Percentiles rank a stretch among this genome's conserved stretches.
Evolutionary conservation across 495 filamentous ascomycete genomes (phyloP).

Genomic region (Cercophora scortea): DNA sequence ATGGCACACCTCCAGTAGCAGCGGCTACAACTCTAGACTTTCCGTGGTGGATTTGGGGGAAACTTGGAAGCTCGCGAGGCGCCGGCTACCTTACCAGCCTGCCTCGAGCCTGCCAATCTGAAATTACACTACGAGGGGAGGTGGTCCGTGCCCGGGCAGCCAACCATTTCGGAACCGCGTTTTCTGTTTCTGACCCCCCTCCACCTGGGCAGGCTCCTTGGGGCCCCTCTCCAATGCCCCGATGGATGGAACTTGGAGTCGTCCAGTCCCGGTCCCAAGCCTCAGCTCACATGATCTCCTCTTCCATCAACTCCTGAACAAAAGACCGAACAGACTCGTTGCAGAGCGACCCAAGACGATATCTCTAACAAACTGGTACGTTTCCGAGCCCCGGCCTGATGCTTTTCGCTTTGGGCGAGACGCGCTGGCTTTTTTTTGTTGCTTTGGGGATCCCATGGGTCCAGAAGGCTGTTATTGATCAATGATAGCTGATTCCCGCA

Average conservation of each 20-base stretch:
- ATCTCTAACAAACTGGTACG: conserved; percentile 16
- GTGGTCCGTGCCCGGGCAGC: conserved; percentile 15
- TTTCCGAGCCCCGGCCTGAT: neutral
- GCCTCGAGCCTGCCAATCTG: too few relatives aligned
- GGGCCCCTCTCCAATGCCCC: conserved; percentile 1
- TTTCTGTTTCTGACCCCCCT: conserved; percentile 7
- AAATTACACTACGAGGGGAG: conserved; percentile 1
- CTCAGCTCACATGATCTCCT: conserved; percentile 27
- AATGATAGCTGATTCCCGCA: conserved; percentile 11
- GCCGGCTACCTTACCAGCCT: neutral
- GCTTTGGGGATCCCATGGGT: conserved; percentile 2
- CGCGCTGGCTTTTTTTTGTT: conserved; percentile 9
- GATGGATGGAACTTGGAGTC: too few relatives aligned
- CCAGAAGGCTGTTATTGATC: neutral
- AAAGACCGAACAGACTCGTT: conserved; percentile 3
- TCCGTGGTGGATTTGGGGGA: neutral
- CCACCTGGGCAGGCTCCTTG: too few relatives aligned
- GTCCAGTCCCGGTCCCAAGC: conserved; percentile 5
- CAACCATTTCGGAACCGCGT: conserved; percentile 5
- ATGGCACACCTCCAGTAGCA: too few relatives aligned
- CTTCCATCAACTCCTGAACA: conserved; percentile 18
- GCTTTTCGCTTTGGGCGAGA: neutral
- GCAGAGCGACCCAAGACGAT: conserved; percentile 1
- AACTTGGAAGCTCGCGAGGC: neutral
- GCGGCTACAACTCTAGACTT: neutral